phyloP scores from a whole-genome alignment of 177 flowering plant genomes.

The Vitis hybrid region DNA sequence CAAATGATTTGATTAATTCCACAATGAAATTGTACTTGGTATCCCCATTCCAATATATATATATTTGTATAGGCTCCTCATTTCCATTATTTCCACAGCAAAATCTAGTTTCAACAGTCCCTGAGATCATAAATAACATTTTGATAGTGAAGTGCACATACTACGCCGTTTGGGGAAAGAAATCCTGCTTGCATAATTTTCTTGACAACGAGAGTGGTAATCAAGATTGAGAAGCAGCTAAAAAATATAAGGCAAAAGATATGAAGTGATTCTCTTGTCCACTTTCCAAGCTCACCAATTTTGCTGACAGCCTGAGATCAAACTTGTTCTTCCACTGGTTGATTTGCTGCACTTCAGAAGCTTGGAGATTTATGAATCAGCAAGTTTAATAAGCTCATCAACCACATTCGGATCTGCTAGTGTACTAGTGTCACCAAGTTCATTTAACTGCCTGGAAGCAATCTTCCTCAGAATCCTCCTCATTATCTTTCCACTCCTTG shows the following conservation, averaged over 20 bases:
- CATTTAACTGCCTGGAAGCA: conserved; percentile 86
- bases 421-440: conserved; percentile 95
- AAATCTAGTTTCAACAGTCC: too few species aligned
- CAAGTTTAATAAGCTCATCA: conserved; percentile 75
- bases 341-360: neutral
- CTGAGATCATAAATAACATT: too few species aligned
- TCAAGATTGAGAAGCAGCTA: neutral
- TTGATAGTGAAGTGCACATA: neutral
- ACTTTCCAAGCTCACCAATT: neutral
- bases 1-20: too few species aligned
- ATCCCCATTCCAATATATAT: too few species aligned
- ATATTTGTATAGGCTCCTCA: too few species aligned
- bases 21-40: too few species aligned
- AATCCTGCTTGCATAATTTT: neutral
- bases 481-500: conserved; percentile 99
- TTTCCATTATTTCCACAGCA: too few species aligned
- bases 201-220: neutral
- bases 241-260: neutral
- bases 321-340: neutral
- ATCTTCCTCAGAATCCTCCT: conserved; percentile 91
- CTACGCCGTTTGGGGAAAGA: neutral
- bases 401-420: conserved; percentile 94
- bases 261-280: neutral
- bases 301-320: neutral
- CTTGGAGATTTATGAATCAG: conserved; percentile 39